phyloP scores from a whole-genome alignment of 2,329 filamentous ascomycete genomes.

The Nemania sp. region DNA sequence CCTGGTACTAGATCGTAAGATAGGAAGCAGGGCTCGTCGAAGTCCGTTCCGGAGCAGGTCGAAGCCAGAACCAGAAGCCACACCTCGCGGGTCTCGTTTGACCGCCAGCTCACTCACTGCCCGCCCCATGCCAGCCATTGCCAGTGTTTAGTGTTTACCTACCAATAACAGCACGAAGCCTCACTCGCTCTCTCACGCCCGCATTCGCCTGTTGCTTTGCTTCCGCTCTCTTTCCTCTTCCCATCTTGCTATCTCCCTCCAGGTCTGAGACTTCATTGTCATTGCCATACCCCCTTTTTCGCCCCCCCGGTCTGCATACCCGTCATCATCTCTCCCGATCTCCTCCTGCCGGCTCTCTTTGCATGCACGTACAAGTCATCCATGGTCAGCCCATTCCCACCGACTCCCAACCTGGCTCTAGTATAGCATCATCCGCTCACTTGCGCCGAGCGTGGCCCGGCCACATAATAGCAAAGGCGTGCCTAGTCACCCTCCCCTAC shows the following conservation, averaged over 20 bases:
- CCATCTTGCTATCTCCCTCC: slow-evolving; percentile 12
- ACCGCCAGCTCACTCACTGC: slow-evolving; percentile 27
- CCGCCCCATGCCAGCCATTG: slow-evolving; percentile 25
- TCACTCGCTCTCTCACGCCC: slow-evolving; percentile 30
- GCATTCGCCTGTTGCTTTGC: slow-evolving; percentile 13
- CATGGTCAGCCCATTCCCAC: slow-evolving; percentile 31
- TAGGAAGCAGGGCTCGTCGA: too few relatives aligned
- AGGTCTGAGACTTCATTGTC: slow-evolving; percentile 10
- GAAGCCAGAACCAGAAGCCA: too few relatives aligned
- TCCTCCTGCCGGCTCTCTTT: slow-evolving; percentile 2
- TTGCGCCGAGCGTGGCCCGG: slow-evolving; percentile 14
- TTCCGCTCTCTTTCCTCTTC: slow-evolving; percentile 8
- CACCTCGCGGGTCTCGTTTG: slow-evolving; percentile 17
- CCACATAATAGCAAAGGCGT: slow-evolving; percentile 6
- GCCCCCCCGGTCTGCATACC: not conserved
- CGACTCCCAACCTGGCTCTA: slow-evolving; percentile 27
- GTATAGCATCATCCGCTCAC: slow-evolving; percentile 30
- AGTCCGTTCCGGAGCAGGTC: not conserved
- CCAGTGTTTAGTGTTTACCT: too few relatives aligned
- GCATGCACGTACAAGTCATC: slow-evolving; percentile 23
- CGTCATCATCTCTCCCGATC: not conserved
- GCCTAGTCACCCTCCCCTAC: slow-evolving; percentile 22
- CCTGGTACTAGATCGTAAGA: too few relatives aligned
- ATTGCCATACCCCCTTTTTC: not conserved
- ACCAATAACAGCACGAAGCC: slow-evolving; percentile 28